Percentiles rank a stretch among this genome's conserved stretches.
Conservation (phyloP, 1,284 basidiomycete genomes). For the Phellinidium pouzarii region DNA sequence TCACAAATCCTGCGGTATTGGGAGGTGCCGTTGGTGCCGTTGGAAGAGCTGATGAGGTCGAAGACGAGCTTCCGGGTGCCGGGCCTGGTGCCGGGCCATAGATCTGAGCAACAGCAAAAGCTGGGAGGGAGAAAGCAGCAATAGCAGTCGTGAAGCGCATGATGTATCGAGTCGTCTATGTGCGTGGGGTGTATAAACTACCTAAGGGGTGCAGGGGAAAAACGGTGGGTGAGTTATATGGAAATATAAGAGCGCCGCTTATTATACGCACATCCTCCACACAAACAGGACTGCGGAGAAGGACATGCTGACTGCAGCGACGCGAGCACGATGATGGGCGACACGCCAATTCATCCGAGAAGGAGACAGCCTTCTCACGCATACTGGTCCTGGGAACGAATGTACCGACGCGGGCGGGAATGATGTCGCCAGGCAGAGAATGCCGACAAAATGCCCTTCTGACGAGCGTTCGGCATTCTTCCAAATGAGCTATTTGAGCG, state of each 20-base stretch:
- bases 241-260: neutral
- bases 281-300: constrained; percentile 13
- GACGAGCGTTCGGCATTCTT: constrained; percentile 3
- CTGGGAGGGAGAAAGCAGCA: constrained; percentile 26
- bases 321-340: constrained; percentile 7
- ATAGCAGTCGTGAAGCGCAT: constrained; percentile 14
- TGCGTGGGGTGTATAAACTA: neutral
- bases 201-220: constrained; percentile 1
- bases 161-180: constrained; percentile 1
- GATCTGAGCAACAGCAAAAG: constrained; percentile 33
- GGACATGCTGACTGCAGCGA: neutral
- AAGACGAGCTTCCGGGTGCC: constrained; percentile 22
- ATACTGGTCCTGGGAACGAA: constrained; percentile 13
- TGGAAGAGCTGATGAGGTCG: constrained; percentile 23
- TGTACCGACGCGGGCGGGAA: constrained; percentile 10
- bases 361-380: constrained; percentile 15
- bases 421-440: neutral
- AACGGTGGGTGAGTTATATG: constrained; percentile 4
- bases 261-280: constrained; percentile 11
- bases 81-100: constrained; percentile 29
- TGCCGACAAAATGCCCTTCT: constrained; percentile 12
- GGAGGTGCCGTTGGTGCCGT: constrained; percentile 40
- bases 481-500: neutral
- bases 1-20: constrained; percentile 34
- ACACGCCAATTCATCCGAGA: neutral